Base-by-base conservation (phyloP, 1,284 basidiomycete species). In the Earliella scabrosa region DNA sequence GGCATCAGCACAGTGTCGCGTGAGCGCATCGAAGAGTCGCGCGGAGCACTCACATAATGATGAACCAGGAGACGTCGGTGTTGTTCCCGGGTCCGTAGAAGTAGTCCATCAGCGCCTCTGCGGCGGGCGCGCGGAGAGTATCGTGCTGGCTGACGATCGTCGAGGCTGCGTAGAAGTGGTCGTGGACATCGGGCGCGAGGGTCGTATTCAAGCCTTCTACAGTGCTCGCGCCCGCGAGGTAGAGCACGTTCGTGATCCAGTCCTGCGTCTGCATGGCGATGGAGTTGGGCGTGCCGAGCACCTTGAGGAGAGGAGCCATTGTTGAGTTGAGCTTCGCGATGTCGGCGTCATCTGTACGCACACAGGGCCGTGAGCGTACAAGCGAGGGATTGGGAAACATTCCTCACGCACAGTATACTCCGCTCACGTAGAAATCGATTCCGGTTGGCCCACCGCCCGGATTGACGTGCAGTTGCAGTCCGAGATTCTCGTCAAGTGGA, bases 241-340 rank as follows among this genome's bases (percentile, higher is more conserved):
- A 45, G 48, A 55, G 48, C 35, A 55, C 54, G 24, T 32, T 39
- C 21, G 39, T 38, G 21, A 56, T 56, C 54, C 54, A 56, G 45
- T 56, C 47, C 32, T 56, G 54, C 20, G 16, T 4, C 38, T 51
- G 27, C 5, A 56, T 27, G 11, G 31, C 41, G 9, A 26, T 34
- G 21, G 16, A 18, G 8, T 44, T 41, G 4, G 54, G 54, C 6
- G 27, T 27, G 8, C 54, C 54, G 31, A 56, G 54, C 21, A 51
- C 26, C 23, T 14, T 16, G 18, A 56, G 49, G 18, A 56, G 49
- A 16, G 54, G 54, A 4, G 54, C 49, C 29, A 56, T 47, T 23
- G 54, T 56, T 29, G 54, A 20, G 32, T 56, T 56, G n/a, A 56
- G 44, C 39, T 51, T 46, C 21, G 54, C 54, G n/a, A 35, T 39